These are phyloP conservation scores for Wickerhamiella siamensis DNA, from an alignment of 805 yeast genomes.

Conservation along the genomic window DNA sequence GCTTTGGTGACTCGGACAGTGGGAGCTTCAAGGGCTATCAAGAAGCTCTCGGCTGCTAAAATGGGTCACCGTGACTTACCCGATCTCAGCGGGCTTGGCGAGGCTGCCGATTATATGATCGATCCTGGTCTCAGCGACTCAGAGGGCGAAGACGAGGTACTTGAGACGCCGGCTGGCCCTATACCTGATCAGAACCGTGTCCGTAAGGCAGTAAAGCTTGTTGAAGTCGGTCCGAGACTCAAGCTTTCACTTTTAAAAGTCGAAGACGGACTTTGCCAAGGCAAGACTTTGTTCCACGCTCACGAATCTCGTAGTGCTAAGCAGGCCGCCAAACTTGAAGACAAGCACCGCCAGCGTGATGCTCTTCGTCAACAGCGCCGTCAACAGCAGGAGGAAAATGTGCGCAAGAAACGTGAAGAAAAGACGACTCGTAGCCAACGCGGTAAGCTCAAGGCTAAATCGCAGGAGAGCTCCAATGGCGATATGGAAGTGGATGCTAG, in stretches of 20 bases:
- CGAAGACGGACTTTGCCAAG: constrained; percentile 82
- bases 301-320: constrained; percentile 45
- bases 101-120: constrained; percentile 72
- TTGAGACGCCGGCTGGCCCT: constrained; percentile 31
- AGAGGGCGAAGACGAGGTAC: constrained; percentile 81
- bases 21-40: constrained; percentile 50
- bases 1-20: constrained; percentile 76
- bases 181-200: constrained; percentile 17
- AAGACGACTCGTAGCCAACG: constrained; percentile 56
- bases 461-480: constrained; percentile 8
- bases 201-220: constrained; percentile 79
- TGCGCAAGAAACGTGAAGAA: constrained; percentile 53
- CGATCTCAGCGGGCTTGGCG: constrained; percentile 48
- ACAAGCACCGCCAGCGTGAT: constrained; percentile 46
- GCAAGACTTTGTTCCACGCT: constrained; percentile 78
- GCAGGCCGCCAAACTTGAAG: constrained; percentile 50
- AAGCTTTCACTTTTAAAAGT: constrained; percentile 64
- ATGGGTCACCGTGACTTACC: constrained; percentile 54
- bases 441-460: constrained; percentile 29
- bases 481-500: constrained; percentile 8
- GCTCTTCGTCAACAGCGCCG: constrained; percentile 57
- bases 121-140: constrained; percentile 80
- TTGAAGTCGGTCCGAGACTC: constrained; percentile 88
- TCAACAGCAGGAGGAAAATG: constrained; percentile 64
- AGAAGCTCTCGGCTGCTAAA: constrained; percentile 51